Evolutionary conservation across 2,329 filamentous ascomycete species (phyloP).

Genomic region (Aplosporella prunicola): DNA sequence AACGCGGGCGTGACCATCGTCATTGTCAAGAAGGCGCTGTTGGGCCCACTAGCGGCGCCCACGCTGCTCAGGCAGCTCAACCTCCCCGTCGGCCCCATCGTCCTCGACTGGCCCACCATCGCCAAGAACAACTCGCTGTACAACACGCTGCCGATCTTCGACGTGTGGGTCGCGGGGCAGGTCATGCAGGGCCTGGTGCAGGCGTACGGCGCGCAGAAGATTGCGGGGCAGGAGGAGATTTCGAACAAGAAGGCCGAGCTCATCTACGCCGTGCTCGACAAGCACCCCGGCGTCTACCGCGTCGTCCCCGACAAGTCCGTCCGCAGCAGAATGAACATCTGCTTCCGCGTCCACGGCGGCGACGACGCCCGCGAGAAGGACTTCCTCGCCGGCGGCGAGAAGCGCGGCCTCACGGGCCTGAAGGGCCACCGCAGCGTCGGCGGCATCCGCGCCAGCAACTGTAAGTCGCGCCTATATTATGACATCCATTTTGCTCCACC

Average conservation of each 20-base stretch:
- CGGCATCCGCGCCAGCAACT: constrained; percentile 79
- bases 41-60: constrained; percentile 56
- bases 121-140: constrained; percentile 92
- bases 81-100: constrained; percentile 67
- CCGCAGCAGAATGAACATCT: constrained; percentile 90
- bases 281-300: constrained; percentile 60
- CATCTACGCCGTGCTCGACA: constrained; percentile 71
- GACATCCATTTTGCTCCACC: constrained; percentile 11
- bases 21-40: constrained; percentile 70
- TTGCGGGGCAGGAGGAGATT: constrained; percentile 66
- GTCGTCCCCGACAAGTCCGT: constrained; percentile 67
- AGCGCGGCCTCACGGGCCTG: constrained; percentile 62
- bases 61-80: constrained; percentile 63
- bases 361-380: constrained; percentile 63
- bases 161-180: constrained; percentile 82
- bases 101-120: constrained; percentile 75
- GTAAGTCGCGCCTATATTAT: constrained; percentile 22
- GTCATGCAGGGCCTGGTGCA: constrained; percentile 69
- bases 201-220: constrained; percentile 54
- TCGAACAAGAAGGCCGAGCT: constrained; percentile 64
- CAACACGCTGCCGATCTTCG: constrained; percentile 92
- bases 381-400: constrained; percentile 66
- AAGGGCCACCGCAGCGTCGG: constrained; percentile 85
- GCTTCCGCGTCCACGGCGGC: constrained; percentile 65
- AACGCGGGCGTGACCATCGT: constrained; percentile 77